Conservation (phyloP, 2,329 filamentous ascomycete genomes). For the Didymella pomorum region DNA sequence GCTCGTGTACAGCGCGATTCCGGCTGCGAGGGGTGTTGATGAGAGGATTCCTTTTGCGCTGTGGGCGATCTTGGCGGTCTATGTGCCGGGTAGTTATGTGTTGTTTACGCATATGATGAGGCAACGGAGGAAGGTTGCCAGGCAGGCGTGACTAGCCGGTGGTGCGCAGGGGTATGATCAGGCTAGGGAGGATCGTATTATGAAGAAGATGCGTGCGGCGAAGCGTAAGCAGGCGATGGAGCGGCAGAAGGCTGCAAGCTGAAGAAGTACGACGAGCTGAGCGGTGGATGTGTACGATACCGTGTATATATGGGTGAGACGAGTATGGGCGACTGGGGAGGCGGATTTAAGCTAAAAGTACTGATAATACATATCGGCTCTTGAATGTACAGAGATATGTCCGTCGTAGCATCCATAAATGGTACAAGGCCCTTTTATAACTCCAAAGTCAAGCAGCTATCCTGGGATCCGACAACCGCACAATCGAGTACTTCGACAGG, state of each 20-base stretch:
- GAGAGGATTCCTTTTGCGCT: constrained; percentile 66
- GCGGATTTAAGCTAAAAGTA: neutral
- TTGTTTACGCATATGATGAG: constrained; percentile 95
- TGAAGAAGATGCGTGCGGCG: constrained; percentile 11
- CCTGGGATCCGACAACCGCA: too few species aligned
- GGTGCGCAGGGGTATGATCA: constrained; percentile 11
- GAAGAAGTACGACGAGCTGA: neutral
- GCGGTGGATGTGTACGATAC: neutral
- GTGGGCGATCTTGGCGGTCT: constrained; percentile 72
- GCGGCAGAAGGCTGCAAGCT: neutral
- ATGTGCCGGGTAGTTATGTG: constrained; percentile 82
- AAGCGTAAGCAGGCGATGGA: constrained; percentile 11
- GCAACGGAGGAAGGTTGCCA: constrained; percentile 81
- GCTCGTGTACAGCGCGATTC: constrained; percentile 76
- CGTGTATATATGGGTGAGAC: neutral
- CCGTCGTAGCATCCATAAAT: too few species aligned
- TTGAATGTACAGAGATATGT: too few species aligned
- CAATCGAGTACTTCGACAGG: too few species aligned
- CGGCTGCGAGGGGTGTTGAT: constrained; percentile 63
- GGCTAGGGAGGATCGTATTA: constrained; percentile 12
- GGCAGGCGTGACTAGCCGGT: constrained; percentile 21
- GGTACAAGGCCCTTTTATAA: too few species aligned
- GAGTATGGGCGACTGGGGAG: neutral
- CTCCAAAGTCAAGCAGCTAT: too few species aligned
- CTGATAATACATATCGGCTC: too few species aligned